Evolutionary conservation across 495 filamentous ascomycete species (phyloP).

Genomic region (Hyphodiscus hymeniophilus): DNA sequence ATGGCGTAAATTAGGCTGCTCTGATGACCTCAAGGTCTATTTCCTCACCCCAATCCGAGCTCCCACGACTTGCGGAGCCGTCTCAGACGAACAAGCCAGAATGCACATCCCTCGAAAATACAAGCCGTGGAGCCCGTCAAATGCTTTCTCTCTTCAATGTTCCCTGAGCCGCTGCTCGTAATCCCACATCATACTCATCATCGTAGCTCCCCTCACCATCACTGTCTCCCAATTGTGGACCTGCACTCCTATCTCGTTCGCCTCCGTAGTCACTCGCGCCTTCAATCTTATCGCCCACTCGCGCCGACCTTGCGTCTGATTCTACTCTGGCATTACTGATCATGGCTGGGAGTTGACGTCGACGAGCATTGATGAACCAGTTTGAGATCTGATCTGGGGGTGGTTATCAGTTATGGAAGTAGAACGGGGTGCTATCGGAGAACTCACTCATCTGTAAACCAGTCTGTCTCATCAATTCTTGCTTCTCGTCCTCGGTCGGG

Average conservation of each 20-base stretch:
- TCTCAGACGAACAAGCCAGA: too few relatives aligned
- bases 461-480: constrained; percentile 66
- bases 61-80: too few relatives aligned
- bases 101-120: too few relatives aligned
- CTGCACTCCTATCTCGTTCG: constrained; percentile 6
- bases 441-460: constrained; percentile 76
- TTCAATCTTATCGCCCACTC: constrained; percentile 22
- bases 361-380: constrained; percentile 91
- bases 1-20: too few relatives aligned
- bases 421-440: background rate
- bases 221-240: constrained; percentile 25
- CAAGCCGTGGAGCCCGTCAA: background rate
- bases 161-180: background rate
- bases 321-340: constrained; percentile 43
- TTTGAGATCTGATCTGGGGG: constrained; percentile 65
- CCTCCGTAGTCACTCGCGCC: constrained; percentile 24
- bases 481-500: constrained; percentile 86
- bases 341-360: constrained; percentile 65
- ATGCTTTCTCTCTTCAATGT: constrained; percentile 2
- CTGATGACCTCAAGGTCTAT: too few relatives aligned
- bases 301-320: constrained; percentile 17
- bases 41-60: too few relatives aligned
- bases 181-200: constrained; percentile 14
- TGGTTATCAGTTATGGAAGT: background rate
- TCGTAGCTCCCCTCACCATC: constrained; percentile 29